phyloP scores from a whole-genome alignment of 164 flowering plant genomes.

The Chloranthus sessilifolius region DNA sequence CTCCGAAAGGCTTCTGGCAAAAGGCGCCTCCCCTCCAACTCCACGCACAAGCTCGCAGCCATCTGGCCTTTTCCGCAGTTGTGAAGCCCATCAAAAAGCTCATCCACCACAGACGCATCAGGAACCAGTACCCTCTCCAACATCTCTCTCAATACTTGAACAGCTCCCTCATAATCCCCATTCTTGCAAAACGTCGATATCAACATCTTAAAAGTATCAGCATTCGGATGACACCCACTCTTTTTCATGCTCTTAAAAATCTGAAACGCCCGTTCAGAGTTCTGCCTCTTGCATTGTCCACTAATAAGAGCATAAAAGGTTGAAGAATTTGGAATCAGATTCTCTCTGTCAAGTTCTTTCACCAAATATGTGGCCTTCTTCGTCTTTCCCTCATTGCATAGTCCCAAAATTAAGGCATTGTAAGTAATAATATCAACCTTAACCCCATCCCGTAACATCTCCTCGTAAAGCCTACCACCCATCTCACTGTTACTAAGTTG shows the following conservation, averaged over 20 bases:
- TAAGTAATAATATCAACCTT: conserved; percentile 69
- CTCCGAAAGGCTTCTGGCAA: conserved; percentile 35
- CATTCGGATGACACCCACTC: conserved; percentile 63
- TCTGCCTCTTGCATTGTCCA: conserved; percentile 71
- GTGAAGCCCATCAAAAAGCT: conserved; percentile 44
- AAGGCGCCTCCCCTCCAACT: conserved; percentile 40
- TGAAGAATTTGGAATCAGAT: conserved; percentile 63
- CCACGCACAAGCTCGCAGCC: conserved; percentile 30
- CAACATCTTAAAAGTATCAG: conserved; percentile 44
- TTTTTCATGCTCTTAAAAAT: conserved; percentile 64
- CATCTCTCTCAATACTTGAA: conserved; percentile 56
- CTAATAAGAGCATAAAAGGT: conserved; percentile 75
- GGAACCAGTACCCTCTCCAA: conserved; percentile 40
- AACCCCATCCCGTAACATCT: conserved; percentile 57
- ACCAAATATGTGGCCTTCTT: conserved; percentile 74
- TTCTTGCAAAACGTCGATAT: conserved; percentile 51
- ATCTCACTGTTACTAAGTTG: conserved; percentile 54
- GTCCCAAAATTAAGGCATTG: conserved; percentile 72
- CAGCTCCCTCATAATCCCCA: conserved; percentile 74
- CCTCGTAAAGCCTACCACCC: conserved; percentile 54
- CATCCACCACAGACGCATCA: conserved; percentile 31
- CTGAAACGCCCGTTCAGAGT: conserved; percentile 67
- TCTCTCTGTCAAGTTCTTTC: conserved; percentile 58
- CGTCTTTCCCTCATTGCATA: conserved; percentile 83
- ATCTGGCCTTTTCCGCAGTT: conserved; percentile 35